Base-by-base conservation (phyloP, 208 protist species). In the Sergeia podlipaevii region DNA sequence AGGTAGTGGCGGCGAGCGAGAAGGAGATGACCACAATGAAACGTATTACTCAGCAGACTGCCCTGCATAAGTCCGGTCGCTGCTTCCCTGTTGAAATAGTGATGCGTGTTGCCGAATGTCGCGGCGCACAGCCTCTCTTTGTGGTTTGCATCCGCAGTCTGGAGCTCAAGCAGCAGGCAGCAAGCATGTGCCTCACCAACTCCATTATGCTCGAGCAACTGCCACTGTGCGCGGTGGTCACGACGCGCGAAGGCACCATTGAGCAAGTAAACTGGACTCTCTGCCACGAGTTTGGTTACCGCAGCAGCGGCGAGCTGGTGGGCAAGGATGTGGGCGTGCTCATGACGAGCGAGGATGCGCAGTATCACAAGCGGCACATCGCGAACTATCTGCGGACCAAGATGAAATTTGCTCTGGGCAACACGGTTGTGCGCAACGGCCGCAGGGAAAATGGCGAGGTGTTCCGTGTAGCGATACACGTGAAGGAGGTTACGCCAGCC, bases 311-410 rank as follows among this genome's bases (percentile, higher is more conserved):
- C 8, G 66, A 70, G 15, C 17, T 65, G 11, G 15, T 79, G 0
- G 68, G 68, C 17, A n/a, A 73, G 28, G 68, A 79, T 32, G 33
- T 79, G 1, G 49, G 26, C 13, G 11, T 65, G 15, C 24, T 79
- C 18, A 66, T 62, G 43, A 17, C 36, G n/a, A 27, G 51, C 2
- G 54, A 68, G 17, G 61, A 60, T 8, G 45, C 59, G 20, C 5
- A 52, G 27, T 62, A 65, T 24, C 69, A 77, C 38, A 32, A 42
- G 46, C 23, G 41, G 8, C 47, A 71, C 36, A 3, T 77, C 4
- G 28, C 24, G 20, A 77, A n/a, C 37, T 78, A 77, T 45, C 11
- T 62, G 42, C 58, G 73, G 48, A 73, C 72, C 27, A 29, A 57
- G 10, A 60, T 72, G 26, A 52, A 55, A 18, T 51, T 21, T 3